phyloP scores from a whole-genome alignment of 768 basidiomycete species.

The Solioccasus polychromus region DNA sequence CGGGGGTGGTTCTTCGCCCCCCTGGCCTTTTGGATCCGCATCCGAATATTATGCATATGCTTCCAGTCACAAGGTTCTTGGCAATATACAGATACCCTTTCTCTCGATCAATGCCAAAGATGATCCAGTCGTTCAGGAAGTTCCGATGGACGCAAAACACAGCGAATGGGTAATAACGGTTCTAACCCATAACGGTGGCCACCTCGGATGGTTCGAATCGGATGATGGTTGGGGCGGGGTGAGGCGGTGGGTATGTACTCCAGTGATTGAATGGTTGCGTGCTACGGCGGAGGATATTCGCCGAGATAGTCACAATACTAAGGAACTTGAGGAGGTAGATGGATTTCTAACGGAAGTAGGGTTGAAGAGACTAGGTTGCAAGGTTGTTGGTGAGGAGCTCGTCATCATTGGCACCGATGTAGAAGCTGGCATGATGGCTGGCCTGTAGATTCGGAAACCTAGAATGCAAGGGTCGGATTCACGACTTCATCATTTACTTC shows the following conservation, averaged over 20 bases:
- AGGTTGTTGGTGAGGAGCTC: constrained; percentile 51
- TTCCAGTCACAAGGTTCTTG: constrained; percentile 60
- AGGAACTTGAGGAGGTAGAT: constrained; percentile 45
- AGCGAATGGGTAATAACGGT: constrained; percentile 58
- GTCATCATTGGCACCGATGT: constrained; percentile 52
- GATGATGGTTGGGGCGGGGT: constrained; percentile 33
- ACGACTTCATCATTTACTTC: too few relatives aligned
- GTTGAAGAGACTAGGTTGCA: constrained; percentile 54
- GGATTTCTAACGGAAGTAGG: constrained; percentile 64
- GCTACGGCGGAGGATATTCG: constrained; percentile 54
- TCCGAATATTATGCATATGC: constrained; percentile 48
- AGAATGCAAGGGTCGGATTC: constrained; percentile 12
- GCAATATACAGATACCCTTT: constrained; percentile 65
- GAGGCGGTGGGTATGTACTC: constrained; percentile 63
- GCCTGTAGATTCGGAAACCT: constrained; percentile 44
- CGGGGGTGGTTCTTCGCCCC: constrained; percentile 64
- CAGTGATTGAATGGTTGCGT: constrained; percentile 70
- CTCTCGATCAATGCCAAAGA: constrained; percentile 73
- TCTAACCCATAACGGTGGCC: constrained; percentile 65
- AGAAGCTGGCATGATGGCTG: constrained; percentile 56
- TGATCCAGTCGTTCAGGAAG: constrained; percentile 69
- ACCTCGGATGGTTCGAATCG: constrained; percentile 81
- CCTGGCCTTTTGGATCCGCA: constrained; percentile 46
- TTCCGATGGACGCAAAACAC: constrained; percentile 55
- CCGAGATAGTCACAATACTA: constrained; percentile 30